These are phyloP conservation scores for Vitrella brassicaformis DNA, from an alignment of 73 alveolate genomes.

Conservation along the genomic window DNA sequence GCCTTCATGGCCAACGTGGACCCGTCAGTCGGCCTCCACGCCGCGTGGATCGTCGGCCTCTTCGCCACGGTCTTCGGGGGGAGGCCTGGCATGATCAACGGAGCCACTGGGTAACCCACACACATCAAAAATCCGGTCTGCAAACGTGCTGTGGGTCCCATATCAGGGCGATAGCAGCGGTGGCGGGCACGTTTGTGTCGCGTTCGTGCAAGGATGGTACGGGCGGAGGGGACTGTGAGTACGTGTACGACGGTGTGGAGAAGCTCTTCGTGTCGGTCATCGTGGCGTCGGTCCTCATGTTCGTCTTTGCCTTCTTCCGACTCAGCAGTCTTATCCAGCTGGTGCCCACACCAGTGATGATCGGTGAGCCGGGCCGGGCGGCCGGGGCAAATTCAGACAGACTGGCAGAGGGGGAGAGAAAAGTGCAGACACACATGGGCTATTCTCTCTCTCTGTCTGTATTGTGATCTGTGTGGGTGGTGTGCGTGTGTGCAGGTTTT, in stretches of 20 bases:
- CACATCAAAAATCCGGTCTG: no score
- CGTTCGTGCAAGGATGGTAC: neutral
- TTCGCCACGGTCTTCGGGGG: conserved; percentile 3
- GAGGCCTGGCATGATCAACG: conserved; percentile 35
- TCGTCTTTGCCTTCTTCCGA: conserved; percentile 1
- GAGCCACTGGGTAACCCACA: conserved; percentile 32
- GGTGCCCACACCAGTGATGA: conserved; percentile 16
- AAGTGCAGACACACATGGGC: no score
- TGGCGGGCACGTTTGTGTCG: neutral
- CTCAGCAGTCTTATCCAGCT: conserved; percentile 15
- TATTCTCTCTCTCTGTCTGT: no score
- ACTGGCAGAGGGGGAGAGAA: no score
- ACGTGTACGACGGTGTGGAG: neutral
- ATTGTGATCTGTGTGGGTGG: no score
- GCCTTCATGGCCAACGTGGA: conserved; percentile 25
- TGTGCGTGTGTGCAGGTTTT: no score
- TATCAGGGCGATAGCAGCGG: neutral
- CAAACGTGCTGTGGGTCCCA: conserved; percentile 4
- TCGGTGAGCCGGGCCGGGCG: neutral
- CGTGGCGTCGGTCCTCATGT: conserved; percentile 8
- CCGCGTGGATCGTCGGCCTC: conserved; percentile 28
- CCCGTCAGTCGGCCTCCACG: conserved; percentile 27
- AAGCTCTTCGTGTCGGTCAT: neutral
- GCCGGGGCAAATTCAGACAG: no score
- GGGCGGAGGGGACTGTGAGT: neutral